Evolutionary conservation across 139 green algal genomes (phyloP).

Genomic region (Deuterostichococcus epilithicus): DNA sequence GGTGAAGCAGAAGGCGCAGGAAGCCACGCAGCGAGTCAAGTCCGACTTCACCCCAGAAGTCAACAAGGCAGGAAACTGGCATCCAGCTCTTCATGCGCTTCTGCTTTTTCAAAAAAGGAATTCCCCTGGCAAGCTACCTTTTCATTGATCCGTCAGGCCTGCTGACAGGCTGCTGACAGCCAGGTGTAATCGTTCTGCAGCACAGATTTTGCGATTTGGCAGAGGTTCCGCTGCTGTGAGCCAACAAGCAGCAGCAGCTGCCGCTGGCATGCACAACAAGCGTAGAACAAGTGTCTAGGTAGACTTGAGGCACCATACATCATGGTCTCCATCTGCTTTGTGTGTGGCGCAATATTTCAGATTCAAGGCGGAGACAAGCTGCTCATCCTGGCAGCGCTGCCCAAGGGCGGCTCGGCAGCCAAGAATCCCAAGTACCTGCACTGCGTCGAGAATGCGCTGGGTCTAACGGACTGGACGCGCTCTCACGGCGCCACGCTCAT

Average conservation of each 20-base stretch:
- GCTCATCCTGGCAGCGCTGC: conserved; percentile 2
- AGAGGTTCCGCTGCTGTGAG: no score
- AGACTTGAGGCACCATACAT: neutral
- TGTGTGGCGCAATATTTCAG: neutral
- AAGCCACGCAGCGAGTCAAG: neutral
- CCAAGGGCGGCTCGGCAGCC: neutral
- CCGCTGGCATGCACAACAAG: no score
- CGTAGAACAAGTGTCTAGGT: no score
- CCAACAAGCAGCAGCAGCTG: no score
- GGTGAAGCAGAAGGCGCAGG: neutral
- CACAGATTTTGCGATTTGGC: no score
- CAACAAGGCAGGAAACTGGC: neutral
- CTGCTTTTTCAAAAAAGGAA: no score
- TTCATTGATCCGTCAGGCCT: neutral
- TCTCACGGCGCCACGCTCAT: neutral
- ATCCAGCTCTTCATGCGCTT: neutral
- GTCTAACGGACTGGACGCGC: neutral
- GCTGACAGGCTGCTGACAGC: no score
- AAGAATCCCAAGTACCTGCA: neutral
- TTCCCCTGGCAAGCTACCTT: neutral
- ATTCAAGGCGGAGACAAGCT: neutral
- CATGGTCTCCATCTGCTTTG: neutral
- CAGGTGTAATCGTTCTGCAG: no score
- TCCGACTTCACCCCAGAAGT: neutral
- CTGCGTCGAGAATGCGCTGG: conserved; percentile 14